These are phyloP conservation scores for Blastobotrys chiropterorum DNA, from an alignment of 805 yeast species.

Conservation along the genomic window DNA sequence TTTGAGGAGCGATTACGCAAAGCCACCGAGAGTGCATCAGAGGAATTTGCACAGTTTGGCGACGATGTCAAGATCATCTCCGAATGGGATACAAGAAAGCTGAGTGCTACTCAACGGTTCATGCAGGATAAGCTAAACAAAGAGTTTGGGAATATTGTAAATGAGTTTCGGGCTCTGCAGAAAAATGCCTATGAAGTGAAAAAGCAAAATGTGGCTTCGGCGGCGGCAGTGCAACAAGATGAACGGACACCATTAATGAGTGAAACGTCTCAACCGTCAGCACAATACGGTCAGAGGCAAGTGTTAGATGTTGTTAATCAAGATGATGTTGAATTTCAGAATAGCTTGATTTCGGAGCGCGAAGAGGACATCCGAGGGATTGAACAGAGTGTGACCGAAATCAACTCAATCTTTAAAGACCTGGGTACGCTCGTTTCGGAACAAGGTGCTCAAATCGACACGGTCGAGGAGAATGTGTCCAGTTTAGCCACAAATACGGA, in stretches of 20 bases:
- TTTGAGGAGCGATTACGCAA: constrained; percentile 14
- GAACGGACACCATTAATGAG: constrained; percentile 22
- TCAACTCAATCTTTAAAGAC: constrained; percentile 79
- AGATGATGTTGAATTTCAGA: constrained; percentile 26
- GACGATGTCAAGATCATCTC: constrained; percentile 12
- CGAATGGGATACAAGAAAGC: constrained; percentile 12
- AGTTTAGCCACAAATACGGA: constrained; percentile 59
- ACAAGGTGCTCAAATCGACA: constrained; percentile 80
- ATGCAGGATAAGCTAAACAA: constrained; percentile 46
- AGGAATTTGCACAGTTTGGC: constrained; percentile 16
- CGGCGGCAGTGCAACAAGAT: constrained; percentile 2
- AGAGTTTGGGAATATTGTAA: constrained; percentile 51
- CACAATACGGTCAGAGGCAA: constrained; percentile 29
- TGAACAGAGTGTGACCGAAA: constrained; percentile 73
- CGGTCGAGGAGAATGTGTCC: constrained; percentile 73
- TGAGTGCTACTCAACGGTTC: constrained; percentile 27
- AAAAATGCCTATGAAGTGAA: constrained; percentile 47
- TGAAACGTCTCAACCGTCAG: constrained; percentile 15
- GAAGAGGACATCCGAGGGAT: constrained; percentile 66
- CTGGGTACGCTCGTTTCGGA: constrained; percentile 70
- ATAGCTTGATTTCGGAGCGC: constrained; percentile 53
- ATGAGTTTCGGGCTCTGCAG: constrained; percentile 38
- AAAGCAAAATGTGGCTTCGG: constrained; percentile 12
- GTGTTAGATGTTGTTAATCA: constrained; percentile 37
- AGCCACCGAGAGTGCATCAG: constrained; percentile 15